Evolutionary conservation across 176 grass and related monocot species (phyloP).

Genomic region (Avena insularis): DNA sequence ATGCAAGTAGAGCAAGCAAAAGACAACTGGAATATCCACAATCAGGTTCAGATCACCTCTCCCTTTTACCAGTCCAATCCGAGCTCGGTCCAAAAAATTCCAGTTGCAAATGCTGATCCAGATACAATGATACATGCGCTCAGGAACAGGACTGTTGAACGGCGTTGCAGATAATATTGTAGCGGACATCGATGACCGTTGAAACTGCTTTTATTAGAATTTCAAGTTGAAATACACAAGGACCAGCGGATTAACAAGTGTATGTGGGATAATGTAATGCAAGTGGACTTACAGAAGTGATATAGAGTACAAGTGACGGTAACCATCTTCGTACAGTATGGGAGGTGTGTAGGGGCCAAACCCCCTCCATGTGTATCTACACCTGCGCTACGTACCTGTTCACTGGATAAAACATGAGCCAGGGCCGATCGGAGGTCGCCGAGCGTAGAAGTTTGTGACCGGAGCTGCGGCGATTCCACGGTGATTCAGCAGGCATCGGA

Average conservation of each 20-base stretch:
- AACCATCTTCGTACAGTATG: constrained; percentile 28
- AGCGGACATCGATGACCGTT: background rate
- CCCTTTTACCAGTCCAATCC: constrained; percentile 54
- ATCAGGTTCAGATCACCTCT: constrained; percentile 19
- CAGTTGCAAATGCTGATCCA: constrained; percentile 38
- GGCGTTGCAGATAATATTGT: background rate
- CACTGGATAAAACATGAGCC: constrained; percentile 84
- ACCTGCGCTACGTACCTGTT: background rate
- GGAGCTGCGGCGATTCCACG: constrained; percentile 82
- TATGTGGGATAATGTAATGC: constrained; percentile 2
- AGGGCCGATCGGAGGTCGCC: constrained; percentile 62
- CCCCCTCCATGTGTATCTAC: constrained; percentile 20
- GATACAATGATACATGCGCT: constrained; percentile 41
- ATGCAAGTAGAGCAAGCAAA: constrained; percentile 27
- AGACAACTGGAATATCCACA: constrained; percentile 41
- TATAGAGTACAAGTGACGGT: constrained; percentile 30
- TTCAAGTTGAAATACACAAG: constrained; percentile 12
- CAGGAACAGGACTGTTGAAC: constrained; percentile 36
- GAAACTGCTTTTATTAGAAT: constrained; percentile 24
- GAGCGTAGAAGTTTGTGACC: constrained; percentile 74
- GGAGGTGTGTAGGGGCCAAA: constrained; percentile 30
- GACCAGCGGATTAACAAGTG: background rate
- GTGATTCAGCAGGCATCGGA: constrained; percentile 87
- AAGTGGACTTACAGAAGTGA: constrained; percentile 40
- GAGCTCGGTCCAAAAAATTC: constrained; percentile 3